Conservation (phyloP, 331 rosid genomes). For the Quercus tomentella region DNA sequence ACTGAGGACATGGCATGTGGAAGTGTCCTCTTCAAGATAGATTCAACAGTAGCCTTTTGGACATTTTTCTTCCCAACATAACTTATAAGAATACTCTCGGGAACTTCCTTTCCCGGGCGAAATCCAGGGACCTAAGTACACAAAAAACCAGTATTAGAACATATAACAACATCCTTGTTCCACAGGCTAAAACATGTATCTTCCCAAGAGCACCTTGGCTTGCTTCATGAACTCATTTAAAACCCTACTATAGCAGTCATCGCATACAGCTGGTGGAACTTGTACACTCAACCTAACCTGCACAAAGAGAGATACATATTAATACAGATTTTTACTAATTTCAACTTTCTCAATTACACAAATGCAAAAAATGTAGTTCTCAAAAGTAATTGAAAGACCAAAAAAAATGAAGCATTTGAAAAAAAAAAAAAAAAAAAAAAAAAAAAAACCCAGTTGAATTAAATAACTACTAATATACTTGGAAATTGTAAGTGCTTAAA, state of each 20-base stretch:
- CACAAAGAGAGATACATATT: slow-evolving; percentile 5
- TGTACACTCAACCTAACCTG: slow-evolving; percentile 81
- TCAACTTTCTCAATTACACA: neutral
- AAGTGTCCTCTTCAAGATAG: slow-evolving; percentile 84
- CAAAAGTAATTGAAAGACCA: neutral
- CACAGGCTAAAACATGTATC: slow-evolving; percentile 13
- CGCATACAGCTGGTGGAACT: slow-evolving; percentile 76
- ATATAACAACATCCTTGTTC: slow-evolving; percentile 4
- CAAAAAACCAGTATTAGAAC: slow-evolving; percentile 16
- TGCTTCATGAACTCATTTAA: slow-evolving; percentile 70
- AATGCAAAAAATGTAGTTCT: neutral
- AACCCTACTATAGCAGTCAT: slow-evolving; percentile 73
- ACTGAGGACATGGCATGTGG: slow-evolving; percentile 83
- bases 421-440: neutral
- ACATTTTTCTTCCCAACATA: slow-evolving; percentile 68
- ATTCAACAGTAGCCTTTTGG: slow-evolving; percentile 73
- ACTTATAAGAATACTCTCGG: slow-evolving; percentile 64
- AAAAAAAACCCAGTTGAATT: neutral
- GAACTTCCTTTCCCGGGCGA: slow-evolving; percentile 75
- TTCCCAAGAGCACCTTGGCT: slow-evolving; percentile 54
- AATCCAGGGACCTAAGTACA: slow-evolving; percentile 74
- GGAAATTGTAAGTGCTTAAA: neutral
- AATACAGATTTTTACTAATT: neutral
- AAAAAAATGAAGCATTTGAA: neutral
- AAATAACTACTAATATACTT: neutral